Percentiles rank a stretch among this genome's conserved stretches.
Conservation (phyloP, 768 basidiomycete genomes). For the Cystobasidium onofrii region DNA sequence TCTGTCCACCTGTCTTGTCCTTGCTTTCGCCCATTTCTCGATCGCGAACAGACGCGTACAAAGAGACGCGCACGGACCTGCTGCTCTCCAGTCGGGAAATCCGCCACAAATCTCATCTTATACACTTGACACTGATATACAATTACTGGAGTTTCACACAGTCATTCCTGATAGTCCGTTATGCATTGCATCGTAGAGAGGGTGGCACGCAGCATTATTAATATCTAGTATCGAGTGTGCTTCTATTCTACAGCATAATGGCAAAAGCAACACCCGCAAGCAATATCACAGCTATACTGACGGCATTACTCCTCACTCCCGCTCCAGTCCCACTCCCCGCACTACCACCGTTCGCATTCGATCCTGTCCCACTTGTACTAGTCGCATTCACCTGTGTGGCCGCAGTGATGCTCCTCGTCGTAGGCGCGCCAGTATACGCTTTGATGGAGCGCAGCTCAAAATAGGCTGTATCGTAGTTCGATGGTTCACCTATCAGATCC, state of each 20-base stretch:
- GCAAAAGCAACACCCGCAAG: background rate
- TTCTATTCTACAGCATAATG: background rate
- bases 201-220: too few species aligned
- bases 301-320: background rate
- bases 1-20: too few species aligned
- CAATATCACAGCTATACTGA: background rate
- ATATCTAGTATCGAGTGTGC: too few species aligned
- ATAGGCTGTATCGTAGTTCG: constrained; percentile 33
- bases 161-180: too few species aligned
- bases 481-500: constrained; percentile 25
- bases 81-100: too few species aligned
- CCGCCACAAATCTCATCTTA: too few species aligned
- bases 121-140: too few species aligned
- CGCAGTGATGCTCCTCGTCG: background rate
- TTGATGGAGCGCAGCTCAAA: constrained; percentile 30
- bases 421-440: constrained; percentile 30
- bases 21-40: too few species aligned
- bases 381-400: background rate
- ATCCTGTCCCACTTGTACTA: background rate
- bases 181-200: too few species aligned
- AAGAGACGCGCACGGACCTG: too few species aligned
- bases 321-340: background rate
- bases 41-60: too few species aligned
- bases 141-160: too few species aligned
- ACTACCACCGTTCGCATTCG: background rate